Evolutionary conservation across 2,329 filamentous ascomycete genomes (phyloP).

Genomic region (Beauveria bassiana): DNA sequence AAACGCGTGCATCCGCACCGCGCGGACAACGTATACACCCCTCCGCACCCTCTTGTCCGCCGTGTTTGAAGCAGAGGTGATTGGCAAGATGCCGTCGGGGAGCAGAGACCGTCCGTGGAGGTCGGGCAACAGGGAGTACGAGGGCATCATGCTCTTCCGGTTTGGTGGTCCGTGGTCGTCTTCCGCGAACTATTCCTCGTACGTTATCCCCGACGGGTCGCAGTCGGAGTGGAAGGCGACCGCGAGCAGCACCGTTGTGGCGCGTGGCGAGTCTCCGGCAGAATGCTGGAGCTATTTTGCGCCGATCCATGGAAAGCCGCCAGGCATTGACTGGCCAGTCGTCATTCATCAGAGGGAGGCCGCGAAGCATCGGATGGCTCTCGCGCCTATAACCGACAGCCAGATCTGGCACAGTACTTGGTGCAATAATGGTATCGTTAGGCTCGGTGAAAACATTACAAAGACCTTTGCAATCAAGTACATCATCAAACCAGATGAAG

Average conservation of each 20-base stretch:
- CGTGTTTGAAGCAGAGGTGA: not conserved
- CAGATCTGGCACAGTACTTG: not conserved
- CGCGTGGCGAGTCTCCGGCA: too few relatives aligned
- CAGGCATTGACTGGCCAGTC: not conserved
- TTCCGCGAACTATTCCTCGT: not conserved
- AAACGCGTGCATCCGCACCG: not conserved
- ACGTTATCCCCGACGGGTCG: not conserved
- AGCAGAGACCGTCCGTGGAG: not conserved
- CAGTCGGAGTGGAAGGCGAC: too few relatives aligned
- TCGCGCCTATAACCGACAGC: not conserved
- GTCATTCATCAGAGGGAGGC: not conserved
- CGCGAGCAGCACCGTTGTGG: too few relatives aligned
- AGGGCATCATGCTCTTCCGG: not conserved
- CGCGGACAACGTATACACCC: not conserved
- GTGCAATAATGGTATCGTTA: not conserved
- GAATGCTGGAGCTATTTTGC: not conserved
- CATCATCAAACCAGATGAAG: not conserved
- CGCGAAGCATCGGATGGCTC: not conserved
- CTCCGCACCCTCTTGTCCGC: not conserved
- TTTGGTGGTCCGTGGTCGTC: not conserved
- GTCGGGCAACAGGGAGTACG: not conserved
- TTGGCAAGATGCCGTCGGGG: not conserved
- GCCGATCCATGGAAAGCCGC: not conserved
- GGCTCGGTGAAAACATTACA: not conserved
- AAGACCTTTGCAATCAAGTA: not conserved